Evolutionary conservation across 768 basidiomycete genomes (phyloP).

Genomic region (Chalciporus piperatus): DNA sequence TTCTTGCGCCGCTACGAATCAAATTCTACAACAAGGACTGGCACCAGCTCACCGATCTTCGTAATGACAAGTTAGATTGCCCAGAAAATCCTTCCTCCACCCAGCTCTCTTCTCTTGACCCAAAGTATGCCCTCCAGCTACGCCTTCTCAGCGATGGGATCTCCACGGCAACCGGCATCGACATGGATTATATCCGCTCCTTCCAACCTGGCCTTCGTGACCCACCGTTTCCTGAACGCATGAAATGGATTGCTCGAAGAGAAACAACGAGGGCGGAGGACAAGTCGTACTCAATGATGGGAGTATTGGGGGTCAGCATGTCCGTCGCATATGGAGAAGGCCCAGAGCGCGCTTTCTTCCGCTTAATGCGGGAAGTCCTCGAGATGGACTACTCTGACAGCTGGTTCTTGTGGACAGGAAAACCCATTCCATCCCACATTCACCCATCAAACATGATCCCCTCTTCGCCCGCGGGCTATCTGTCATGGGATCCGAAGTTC

Average conservation of each 20-base stretch:
- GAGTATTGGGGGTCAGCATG: slow-evolving; percentile 9
- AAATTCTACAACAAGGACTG: neutral
- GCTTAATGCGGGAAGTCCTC: slow-evolving; percentile 3
- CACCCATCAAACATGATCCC: neutral
- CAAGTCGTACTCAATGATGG: slow-evolving; percentile 13
- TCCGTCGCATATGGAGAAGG: slow-evolving; percentile 15
- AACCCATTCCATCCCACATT: neutral
- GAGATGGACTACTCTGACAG: neutral
- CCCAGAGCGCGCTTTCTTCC: slow-evolving; percentile 9
- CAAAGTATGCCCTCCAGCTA: neutral
- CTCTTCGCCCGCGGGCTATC: neutral
- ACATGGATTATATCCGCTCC: neutral
- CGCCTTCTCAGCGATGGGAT: neutral
- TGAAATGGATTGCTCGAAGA: slow-evolving; percentile 12
- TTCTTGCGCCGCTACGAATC: neutral
- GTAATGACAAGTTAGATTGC: neutral
- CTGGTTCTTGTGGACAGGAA: neutral
- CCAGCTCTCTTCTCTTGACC: too few relatives aligned
- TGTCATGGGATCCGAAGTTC: neutral
- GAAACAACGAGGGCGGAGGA: slow-evolving; percentile 16
- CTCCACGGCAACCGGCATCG: neutral
- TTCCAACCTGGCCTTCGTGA: neutral
- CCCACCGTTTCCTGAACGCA: neutral
- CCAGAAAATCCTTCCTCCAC: neutral
- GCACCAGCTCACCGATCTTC: neutral